phyloP scores from a whole-genome alignment of 805 yeast genomes.

The Candida dajiaensis region DNA sequence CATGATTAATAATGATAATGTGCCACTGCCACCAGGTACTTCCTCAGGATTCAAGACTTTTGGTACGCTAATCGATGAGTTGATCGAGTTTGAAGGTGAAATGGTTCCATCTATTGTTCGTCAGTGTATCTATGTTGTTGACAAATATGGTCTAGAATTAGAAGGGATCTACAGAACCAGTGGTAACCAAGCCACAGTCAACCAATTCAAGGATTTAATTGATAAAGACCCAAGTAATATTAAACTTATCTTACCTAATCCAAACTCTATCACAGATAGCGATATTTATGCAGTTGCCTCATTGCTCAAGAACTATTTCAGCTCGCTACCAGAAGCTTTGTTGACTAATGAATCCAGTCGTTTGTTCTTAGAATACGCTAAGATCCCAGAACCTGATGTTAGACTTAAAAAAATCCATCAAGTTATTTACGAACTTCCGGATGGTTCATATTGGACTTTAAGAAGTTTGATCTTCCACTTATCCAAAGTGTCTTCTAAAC shows the following conservation, averaged over 20 bases:
- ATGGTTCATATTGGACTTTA: constrained; percentile 90
- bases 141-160: constrained; percentile 72
- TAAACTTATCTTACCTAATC: constrained; percentile 46
- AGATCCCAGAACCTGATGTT: constrained; percentile 53
- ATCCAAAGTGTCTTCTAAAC: constrained; percentile 60
- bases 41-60: constrained; percentile 47
- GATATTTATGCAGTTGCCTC: constrained; percentile 89
- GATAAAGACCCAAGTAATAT: constrained; percentile 70
- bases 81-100: constrained; percentile 79
- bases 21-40: constrained; percentile 24
- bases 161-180: constrained; percentile 89
- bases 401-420: constrained; percentile 77
- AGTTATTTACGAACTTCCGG: constrained; percentile 84
- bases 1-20: constrained; percentile 22
- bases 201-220: constrained; percentile 63
- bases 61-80: constrained; percentile 75
- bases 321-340: constrained; percentile 81
- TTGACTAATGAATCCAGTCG: constrained; percentile 58
- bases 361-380: constrained; percentile 63
- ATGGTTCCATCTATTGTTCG: constrained; percentile 88
- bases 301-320: constrained; percentile 75
- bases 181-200: constrained; percentile 71
- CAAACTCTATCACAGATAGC: constrained; percentile 58
- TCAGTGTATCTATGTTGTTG: constrained; percentile 83
- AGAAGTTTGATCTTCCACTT: constrained; percentile 83